Evolutionary conservation across 2,329 filamentous ascomycete genomes (phyloP), one percentile per base, ranked within the genome.

Genomic region (Botrytis porri): DNA sequence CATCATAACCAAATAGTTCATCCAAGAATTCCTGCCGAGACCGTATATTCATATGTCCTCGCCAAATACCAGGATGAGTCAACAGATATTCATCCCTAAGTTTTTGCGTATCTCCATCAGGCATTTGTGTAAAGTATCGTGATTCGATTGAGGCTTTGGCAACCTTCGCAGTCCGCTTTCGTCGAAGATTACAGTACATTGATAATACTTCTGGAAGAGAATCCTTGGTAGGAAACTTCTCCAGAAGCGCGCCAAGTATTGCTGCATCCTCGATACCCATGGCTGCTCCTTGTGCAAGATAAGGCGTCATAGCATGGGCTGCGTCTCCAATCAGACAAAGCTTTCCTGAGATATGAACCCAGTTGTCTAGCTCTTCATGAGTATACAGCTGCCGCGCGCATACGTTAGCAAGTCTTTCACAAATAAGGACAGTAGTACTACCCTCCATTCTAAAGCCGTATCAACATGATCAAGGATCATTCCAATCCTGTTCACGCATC

Each of bases 221-320:
- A 22, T 76, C 73, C 6, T 60, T 62, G 1, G 43, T 45, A 25
- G 75, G 73, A 67, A 71, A 70, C 37, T 71, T 70, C 35, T 60
- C 69, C 2, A 77, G 67, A 25, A 77, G 74, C 1, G 71, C 74
- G 6, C 74, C 75, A 1, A 77, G 72, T 41, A 75, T 73, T 9
- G 74, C 75, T 14, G 73, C 65, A 61, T 76, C 75, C 71, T 77
- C 75, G 45, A 77, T 75, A 20, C 41, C 41, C 62, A 45, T 64
- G 7, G 62, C 62, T 45, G 62, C 41, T 29, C 74, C 74, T 74
- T 84, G 82, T 0, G 83, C 82, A 79, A 84, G 83, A 72, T 84
- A 84, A 1, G 83, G 83, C 0, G 83, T 77, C 83, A 85, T 85
- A 43, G 83, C 81, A 73, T 85, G 83, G 0, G 83, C 83, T 7